Conservation (phyloP, 2,329 filamentous ascomycete species). For the Emydomyces testavorans region DNA sequence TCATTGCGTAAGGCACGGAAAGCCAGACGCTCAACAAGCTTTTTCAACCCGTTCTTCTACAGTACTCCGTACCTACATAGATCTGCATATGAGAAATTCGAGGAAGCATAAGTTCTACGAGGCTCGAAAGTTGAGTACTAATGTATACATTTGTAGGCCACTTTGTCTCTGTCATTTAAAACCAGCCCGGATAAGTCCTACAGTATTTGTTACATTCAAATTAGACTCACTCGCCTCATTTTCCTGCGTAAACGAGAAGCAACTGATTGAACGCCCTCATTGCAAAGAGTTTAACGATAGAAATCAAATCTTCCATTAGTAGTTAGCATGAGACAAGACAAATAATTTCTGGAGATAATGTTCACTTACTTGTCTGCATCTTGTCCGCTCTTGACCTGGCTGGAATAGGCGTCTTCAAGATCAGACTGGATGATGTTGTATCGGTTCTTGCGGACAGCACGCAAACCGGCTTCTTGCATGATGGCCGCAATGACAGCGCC, state of each 20-base stretch:
- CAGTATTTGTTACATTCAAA: constrained; percentile 7
- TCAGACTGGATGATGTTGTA: constrained; percentile 99
- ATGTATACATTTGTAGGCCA: too few relatives aligned
- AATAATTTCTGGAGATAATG: background rate
- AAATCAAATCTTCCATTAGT: constrained; percentile 69
- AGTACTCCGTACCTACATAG: too few relatives aligned
- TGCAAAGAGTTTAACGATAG: constrained; percentile 48
- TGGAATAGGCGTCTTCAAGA: constrained; percentile 91
- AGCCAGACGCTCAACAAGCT: too few relatives aligned
- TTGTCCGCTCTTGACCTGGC: constrained; percentile 78
- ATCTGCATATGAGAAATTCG: too few relatives aligned
- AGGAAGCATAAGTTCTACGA: too few relatives aligned
- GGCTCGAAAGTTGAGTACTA: too few relatives aligned
- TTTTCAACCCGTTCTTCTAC: too few relatives aligned
- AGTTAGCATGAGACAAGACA: constrained; percentile 31
- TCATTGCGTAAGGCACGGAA: too few relatives aligned
- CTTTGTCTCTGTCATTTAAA: background rate
- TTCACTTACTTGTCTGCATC: constrained; percentile 50
- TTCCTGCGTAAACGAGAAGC: background rate
- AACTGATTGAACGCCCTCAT: constrained; percentile 10
- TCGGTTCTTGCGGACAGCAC: constrained; percentile 90
- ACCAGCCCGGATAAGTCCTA: background rate
- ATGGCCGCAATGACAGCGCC: constrained; percentile 96
- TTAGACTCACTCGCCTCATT: background rate
- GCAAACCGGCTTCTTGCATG: constrained; percentile 95